phyloP scores from a whole-genome alignment of 2,329 filamentous ascomycete genomes.

The Talaromyces sp. region DNA sequence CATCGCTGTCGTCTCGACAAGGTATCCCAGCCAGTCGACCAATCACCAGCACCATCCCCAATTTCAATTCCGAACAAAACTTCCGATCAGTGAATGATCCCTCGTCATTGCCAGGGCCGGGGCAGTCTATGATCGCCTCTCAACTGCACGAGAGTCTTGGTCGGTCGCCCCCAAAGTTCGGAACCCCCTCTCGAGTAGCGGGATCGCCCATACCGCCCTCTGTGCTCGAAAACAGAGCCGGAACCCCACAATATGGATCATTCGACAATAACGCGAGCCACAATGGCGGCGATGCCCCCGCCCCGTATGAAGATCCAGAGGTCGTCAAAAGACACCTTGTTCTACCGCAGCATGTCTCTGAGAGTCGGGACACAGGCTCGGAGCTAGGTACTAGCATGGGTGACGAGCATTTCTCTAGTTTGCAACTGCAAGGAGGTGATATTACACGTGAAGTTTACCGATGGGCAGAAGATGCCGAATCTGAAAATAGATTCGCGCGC shows the following conservation, averaged over 20 bases:
- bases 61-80: conserved; percentile 56
- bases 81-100: conserved; percentile 63
- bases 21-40: conserved; percentile 39
- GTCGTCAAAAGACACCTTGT: conserved; percentile 89
- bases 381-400: conserved; percentile 38
- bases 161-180: conserved; percentile 45
- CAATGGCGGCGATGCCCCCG: conserved; percentile 35
- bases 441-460: conserved; percentile 93
- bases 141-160: conserved; percentile 78
- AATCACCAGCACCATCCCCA: conserved; percentile 39
- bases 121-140: conserved; percentile 83
- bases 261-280: conserved; percentile 64
- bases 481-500: conserved; percentile 65
- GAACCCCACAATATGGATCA: conserved; percentile 79
- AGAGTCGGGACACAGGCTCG: conserved; percentile 34
- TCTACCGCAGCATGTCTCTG: conserved; percentile 58
- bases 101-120: conserved; percentile 71
- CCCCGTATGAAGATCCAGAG: conserved; percentile 82
- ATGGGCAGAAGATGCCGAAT: conserved; percentile 88
- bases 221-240: conserved; percentile 51
- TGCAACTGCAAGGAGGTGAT: conserved; percentile 90
- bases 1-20: conserved; percentile 43
- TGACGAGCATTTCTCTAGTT: conserved; percentile 87
- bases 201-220: conserved; percentile 60
- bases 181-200: conserved; percentile 54